These are phyloP conservation scores for Trypanosoma conorhini DNA, from an alignment of 208 protist genomes.

Conservation along the genomic window DNA sequence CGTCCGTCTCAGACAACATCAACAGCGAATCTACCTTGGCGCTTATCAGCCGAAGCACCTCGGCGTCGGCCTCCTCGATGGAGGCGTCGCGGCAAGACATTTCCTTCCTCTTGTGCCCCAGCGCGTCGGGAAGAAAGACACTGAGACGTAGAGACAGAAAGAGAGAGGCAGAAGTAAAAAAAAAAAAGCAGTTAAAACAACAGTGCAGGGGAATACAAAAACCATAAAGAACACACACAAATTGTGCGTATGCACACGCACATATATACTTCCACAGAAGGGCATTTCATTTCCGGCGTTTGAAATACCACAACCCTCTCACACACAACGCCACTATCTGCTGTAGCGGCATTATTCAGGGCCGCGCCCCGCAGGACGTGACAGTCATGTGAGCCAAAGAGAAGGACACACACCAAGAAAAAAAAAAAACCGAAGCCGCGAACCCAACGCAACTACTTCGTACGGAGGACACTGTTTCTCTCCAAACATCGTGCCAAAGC, in stretches of 20 bases:
- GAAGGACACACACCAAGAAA: neutral
- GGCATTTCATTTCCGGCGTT: too few relatives aligned
- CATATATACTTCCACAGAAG: neutral
- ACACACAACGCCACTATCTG: too few relatives aligned
- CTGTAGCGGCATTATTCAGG: too few relatives aligned
- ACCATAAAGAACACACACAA: too few relatives aligned
- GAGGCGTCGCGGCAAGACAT: slow-evolving; percentile 24
- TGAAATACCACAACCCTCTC: too few relatives aligned
- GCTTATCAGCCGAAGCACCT: slow-evolving; percentile 54
- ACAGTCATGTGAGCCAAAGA: too few relatives aligned
- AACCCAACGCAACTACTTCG: slow-evolving; percentile 6
- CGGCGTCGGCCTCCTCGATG: slow-evolving; percentile 40
- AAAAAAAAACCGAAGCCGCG: slow-evolving; percentile 6
- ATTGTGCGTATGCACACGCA: neutral
- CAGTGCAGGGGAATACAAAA: neutral
- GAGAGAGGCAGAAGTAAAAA: neutral
- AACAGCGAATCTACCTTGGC: slow-evolving; percentile 63
- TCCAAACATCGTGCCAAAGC: neutral
- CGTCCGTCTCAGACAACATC: slow-evolving; percentile 53
- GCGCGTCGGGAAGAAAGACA: neutral
- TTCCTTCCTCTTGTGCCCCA: neutral
- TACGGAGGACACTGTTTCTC: slow-evolving; percentile 8
- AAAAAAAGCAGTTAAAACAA: slow-evolving; percentile 4
- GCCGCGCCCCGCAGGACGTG: too few relatives aligned
- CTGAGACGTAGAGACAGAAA: slow-evolving; percentile 1